phyloP scores from a whole-genome alignment of 1,284 basidiomycete genomes.

The Mycocalia duriaeana region DNA sequence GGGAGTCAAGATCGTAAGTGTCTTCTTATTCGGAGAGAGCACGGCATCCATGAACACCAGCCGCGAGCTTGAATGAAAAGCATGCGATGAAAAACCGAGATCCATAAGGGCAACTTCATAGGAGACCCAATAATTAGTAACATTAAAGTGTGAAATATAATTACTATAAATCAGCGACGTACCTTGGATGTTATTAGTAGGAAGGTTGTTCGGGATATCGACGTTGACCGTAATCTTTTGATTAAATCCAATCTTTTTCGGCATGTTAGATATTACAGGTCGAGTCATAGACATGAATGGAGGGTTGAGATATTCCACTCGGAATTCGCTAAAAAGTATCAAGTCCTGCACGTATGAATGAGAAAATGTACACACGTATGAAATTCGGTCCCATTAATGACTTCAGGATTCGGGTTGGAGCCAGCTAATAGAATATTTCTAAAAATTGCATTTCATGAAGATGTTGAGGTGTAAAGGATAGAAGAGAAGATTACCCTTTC shows the following conservation, averaged over 20 bases:
- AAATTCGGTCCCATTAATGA: constrained; percentile 27
- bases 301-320: constrained; percentile 43
- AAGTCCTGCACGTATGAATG: not conserved
- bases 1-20: constrained; percentile 37
- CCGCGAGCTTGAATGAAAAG: constrained; percentile 40
- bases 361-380: constrained; percentile 19
- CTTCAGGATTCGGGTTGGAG: constrained; percentile 40
- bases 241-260: constrained; percentile 35
- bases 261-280: constrained; percentile 31
- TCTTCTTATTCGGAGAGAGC: constrained; percentile 28
- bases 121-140: too few species aligned
- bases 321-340: constrained; percentile 35
- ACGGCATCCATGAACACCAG: constrained; percentile 41
- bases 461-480: not conserved
- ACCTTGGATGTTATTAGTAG: constrained; percentile 31
- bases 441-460: not conserved
- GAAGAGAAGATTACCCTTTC: constrained; percentile 21
- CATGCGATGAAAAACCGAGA: constrained; percentile 43
- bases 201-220: constrained; percentile 24
- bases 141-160: not conserved
- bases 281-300: constrained; percentile 37
- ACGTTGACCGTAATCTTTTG: constrained; percentile 33
- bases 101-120: constrained; percentile 46
- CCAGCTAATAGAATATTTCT: constrained; percentile 45
- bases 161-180: not conserved